Evolutionary conservation across 176 grass and related monocot species (phyloP).

Genomic region (Juncus inflexus): DNA sequence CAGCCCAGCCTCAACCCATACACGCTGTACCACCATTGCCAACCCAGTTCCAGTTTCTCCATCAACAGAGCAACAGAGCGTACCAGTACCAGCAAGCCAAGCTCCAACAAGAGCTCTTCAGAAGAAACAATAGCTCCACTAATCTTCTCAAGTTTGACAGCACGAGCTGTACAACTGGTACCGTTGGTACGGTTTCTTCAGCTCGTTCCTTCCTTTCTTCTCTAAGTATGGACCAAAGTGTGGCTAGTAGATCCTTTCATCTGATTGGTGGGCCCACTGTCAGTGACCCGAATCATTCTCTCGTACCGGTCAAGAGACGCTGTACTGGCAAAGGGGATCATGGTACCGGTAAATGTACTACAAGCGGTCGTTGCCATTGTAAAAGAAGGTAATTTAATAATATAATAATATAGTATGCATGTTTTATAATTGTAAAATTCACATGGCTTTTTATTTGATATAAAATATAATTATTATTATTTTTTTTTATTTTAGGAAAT

Average conservation of each 20-base stretch:
- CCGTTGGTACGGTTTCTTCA: slow-evolving; percentile 44
- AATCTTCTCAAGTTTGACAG: slow-evolving; percentile 59
- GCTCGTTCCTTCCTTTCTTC: slow-evolving; percentile 65
- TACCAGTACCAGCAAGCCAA: slow-evolving; percentile 52
- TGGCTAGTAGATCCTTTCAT: slow-evolving; percentile 64
- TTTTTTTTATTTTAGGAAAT: slow-evolving; percentile 44
- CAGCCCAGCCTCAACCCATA: slow-evolving; percentile 42
- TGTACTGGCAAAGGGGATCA: slow-evolving; percentile 54
- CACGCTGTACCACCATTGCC: slow-evolving; percentile 29
- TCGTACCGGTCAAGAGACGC: slow-evolving; percentile 36
- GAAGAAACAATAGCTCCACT: slow-evolving; percentile 43
- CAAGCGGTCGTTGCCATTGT: slow-evolving; percentile 65
- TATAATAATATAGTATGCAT: background rate
- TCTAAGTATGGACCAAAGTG: slow-evolving; percentile 66
- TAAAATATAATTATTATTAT: background rate
- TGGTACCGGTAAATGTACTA: slow-evolving; percentile 58
- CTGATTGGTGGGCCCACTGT: slow-evolving; percentile 40
- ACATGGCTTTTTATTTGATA: too few species aligned
- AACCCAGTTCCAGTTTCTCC: slow-evolving; percentile 51
- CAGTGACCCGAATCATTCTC: slow-evolving; percentile 42
- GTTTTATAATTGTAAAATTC: background rate
- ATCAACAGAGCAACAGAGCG: slow-evolving; percentile 38
- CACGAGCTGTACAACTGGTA: slow-evolving; percentile 32
- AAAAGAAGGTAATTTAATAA: slow-evolving; percentile 57
- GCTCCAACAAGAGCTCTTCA: slow-evolving; percentile 68